Evolutionary conservation across 352 stramenopile genomes (phyloP).

Genomic region (Phytophthora lateralis): DNA sequence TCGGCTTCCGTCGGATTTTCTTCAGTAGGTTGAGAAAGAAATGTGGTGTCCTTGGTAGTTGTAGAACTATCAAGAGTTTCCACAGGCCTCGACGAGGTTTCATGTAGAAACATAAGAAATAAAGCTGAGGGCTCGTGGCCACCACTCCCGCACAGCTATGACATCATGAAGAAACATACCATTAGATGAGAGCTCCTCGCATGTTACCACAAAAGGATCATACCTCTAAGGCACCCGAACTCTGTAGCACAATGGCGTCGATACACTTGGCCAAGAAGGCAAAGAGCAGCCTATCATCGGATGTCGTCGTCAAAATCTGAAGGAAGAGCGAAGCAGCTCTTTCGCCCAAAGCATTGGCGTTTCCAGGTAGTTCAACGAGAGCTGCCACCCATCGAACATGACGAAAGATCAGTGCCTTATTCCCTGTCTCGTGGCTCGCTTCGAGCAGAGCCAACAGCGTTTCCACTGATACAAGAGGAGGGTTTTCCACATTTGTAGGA

Average conservation of each 20-base stretch:
- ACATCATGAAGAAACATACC: neutral
- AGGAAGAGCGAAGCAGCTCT: slow-evolving; percentile 33
- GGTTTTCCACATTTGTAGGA: slow-evolving; percentile 15
- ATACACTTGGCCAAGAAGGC: slow-evolving; percentile 58
- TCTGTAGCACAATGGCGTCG: slow-evolving; percentile 41
- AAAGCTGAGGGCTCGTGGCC: slow-evolving; percentile 33
- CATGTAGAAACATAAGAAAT: slow-evolving; percentile 44
- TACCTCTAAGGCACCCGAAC: slow-evolving; percentile 48
- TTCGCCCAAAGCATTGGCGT: slow-evolving; percentile 52
- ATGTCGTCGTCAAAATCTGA: slow-evolving; percentile 34
- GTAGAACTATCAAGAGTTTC: neutral
- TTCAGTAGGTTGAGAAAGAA: slow-evolving; percentile 10
- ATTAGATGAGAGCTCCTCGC: neutral
- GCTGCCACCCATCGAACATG: slow-evolving; percentile 57
- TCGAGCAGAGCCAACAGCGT: slow-evolving; percentile 45
- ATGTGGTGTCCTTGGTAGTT: slow-evolving; percentile 1
- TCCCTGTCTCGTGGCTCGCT: slow-evolving; percentile 5
- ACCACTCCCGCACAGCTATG: slow-evolving; percentile 40
- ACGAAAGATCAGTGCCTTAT: slow-evolving; percentile 43
- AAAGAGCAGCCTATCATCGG: slow-evolving; percentile 35
- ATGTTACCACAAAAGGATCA: neutral
- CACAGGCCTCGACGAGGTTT: slow-evolving; percentile 1
- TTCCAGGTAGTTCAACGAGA: slow-evolving; percentile 44
- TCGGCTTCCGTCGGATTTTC: slow-evolving; percentile 8
- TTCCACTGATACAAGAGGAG: slow-evolving; percentile 43